Base-by-base conservation (phyloP, 441 rosid species). In the Populus hybrid region DNA sequence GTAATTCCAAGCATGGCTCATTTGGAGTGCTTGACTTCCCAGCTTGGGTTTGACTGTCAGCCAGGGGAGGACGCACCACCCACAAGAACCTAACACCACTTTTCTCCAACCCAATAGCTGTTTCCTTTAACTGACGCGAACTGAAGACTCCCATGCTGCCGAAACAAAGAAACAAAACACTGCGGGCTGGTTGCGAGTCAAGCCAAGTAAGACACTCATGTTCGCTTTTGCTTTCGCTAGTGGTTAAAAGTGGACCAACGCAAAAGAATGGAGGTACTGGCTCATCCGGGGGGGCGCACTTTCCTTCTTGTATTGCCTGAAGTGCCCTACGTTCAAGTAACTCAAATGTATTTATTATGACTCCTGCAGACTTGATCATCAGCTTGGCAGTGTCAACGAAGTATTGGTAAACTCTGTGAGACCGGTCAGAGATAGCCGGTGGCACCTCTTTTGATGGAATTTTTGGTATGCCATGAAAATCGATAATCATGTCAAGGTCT, bases 151-250 rank as follows among this genome's bases (percentile, higher is more conserved):
- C 92, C 75, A 65, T 4, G 57, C 90, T 83, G 10, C 92, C 90
- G 24, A 89, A 89, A 67, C 85, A 23, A 8, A 87, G 75, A 71
- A 85, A 85, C 12, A 89, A 21, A 0, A 89, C 87, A 63, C 89
- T 83, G 28, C 65, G 61, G 5, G 26, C 68, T 9, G 87, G 86
- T 64, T 87, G 87, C 8, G 75, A 59, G 42, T 84, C 82, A 1
- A 89, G 81, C 90, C 90, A 86, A 11, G 10, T 36, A 36, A 87
- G 21, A 50, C 85, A 78, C 40, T 84, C 86, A 2, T 72, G 73
- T 10, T 36, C 8, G 5, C 21, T 10, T 10, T 24, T 72, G 5
- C 50, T 26, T 10, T 67, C 67, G 0, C 28, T 26, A 3, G 38
- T 36, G 2, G 68, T 67, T 2, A 84, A 61, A 34, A 86, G 20